phyloP scores from a whole-genome alignment of 768 basidiomycete genomes.

The Boletellus ananas region DNA sequence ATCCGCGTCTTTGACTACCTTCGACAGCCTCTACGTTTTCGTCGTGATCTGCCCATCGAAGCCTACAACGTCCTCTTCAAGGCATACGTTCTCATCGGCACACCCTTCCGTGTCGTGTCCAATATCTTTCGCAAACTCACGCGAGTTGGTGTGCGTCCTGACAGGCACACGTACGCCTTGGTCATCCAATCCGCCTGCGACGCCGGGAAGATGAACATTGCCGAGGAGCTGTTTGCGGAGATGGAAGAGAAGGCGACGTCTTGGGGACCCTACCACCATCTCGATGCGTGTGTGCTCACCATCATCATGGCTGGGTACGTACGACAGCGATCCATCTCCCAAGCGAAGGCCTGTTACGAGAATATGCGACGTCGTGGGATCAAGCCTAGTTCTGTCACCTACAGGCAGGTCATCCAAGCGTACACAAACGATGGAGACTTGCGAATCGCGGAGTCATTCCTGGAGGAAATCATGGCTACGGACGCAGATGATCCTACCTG shows the following conservation, averaged over 20 bases:
- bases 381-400: slow-evolving; percentile 64
- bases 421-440: slow-evolving; percentile 57
- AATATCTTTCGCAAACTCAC: slow-evolving; percentile 57
- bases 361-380: slow-evolving; percentile 69
- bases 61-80: slow-evolving; percentile 78
- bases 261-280: slow-evolving; percentile 36
- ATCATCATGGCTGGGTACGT: slow-evolving; percentile 75
- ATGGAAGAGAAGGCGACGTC: slow-evolving; percentile 49
- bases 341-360: slow-evolving; percentile 64
- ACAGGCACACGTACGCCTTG: slow-evolving; percentile 62
- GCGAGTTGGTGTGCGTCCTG: slow-evolving; percentile 49
- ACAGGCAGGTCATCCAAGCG: slow-evolving; percentile 59
- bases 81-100: slow-evolving; percentile 76
- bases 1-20: slow-evolving; percentile 68
- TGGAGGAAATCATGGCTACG: slow-evolving; percentile 44
- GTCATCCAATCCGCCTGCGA: slow-evolving; percentile 83
- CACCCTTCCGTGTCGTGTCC: slow-evolving; percentile 65
- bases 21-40: slow-evolving; percentile 31
- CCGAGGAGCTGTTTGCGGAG: slow-evolving; percentile 61
- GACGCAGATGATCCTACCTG: slow-evolving; percentile 36
- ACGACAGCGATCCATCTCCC: slow-evolving; percentile 44
- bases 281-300: slow-evolving; percentile 63
- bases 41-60: slow-evolving; percentile 48
- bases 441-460: slow-evolving; percentile 60
- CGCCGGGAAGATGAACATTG: slow-evolving; percentile 57